Conservation (phyloP, 306 rosid genomes). For the Prunus mume region DNA sequence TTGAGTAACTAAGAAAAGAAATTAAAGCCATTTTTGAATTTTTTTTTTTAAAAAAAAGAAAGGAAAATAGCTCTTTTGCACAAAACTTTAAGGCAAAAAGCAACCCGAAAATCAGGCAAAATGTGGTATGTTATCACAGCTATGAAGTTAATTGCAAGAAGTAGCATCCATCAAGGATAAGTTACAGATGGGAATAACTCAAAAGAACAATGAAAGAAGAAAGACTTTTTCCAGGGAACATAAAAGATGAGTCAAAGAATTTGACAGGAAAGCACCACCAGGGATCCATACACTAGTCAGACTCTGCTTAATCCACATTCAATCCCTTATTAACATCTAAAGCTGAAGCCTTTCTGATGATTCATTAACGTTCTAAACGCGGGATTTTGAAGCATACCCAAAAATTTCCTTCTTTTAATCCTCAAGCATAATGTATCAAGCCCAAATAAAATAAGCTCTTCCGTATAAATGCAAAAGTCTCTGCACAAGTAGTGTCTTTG, state of each 20-base stretch:
- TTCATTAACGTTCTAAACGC: not conserved
- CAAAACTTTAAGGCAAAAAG: not conserved
- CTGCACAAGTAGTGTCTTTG: not conserved
- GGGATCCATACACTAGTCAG: not conserved
- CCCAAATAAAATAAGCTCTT: not conserved
- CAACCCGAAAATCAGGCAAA: not conserved
- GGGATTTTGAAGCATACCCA: not conserved
- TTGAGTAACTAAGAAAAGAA: not conserved
- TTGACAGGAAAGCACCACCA: not conserved
- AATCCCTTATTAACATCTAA: not conserved
- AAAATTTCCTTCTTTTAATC: not conserved
- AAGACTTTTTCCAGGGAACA: not conserved
- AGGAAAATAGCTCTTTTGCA: not conserved
- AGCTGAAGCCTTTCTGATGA: not conserved
- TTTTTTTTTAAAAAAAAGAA: too few species aligned
- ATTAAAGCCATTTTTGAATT: not conserved
- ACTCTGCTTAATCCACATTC: not conserved
- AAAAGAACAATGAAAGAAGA: not conserved
- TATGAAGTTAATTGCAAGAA: not conserved
- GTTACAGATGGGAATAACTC: not conserved
- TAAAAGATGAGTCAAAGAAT: not conserved
- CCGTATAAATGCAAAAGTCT: not conserved
- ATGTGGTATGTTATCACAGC: not conserved
- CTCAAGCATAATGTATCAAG: not conserved
- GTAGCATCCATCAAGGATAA: not conserved